These are phyloP conservation scores for Tylopilus vinaceipallidus DNA, from an alignment of 768 basidiomycete genomes.

Conservation along the genomic window DNA sequence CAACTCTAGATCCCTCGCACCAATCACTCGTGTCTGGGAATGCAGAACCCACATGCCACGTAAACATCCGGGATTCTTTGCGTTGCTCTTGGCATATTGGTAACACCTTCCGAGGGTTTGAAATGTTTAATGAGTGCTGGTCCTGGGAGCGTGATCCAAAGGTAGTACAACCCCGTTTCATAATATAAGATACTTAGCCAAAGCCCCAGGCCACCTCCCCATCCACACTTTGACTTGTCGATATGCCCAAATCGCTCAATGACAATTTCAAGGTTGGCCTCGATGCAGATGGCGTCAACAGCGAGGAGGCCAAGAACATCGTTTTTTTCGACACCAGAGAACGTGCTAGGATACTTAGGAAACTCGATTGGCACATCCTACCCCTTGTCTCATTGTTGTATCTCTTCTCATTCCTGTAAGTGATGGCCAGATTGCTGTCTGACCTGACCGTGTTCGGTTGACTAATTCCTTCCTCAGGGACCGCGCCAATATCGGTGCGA, in stretches of 20 bases:
- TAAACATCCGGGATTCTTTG: not conserved
- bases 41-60: not conserved
- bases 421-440: not conserved
- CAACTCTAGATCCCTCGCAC: not conserved
- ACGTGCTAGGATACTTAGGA: not conserved
- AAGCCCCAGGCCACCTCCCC: not conserved
- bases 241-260: conserved; percentile 4
- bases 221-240: not conserved
- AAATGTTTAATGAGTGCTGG: not conserved
- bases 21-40: not conserved
- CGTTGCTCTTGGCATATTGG: not conserved
- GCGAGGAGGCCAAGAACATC: conserved; percentile 9
- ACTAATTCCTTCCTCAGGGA: conserved; percentile 30
- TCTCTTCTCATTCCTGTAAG: not conserved
- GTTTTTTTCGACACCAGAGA: not conserved
- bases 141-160: too few relatives aligned
- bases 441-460: not conserved
- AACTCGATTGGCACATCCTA: not conserved
- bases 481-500: conserved; percentile 45
- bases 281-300: conserved; percentile 1
- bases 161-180: too few relatives aligned
- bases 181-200: too few relatives aligned
- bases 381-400: not conserved
- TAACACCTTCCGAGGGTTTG: not conserved
- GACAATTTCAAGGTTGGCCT: not conserved